phyloP scores from a whole-genome alignment of 2,329 filamentous ascomycete species.

The Trichoderma sp. region DNA sequence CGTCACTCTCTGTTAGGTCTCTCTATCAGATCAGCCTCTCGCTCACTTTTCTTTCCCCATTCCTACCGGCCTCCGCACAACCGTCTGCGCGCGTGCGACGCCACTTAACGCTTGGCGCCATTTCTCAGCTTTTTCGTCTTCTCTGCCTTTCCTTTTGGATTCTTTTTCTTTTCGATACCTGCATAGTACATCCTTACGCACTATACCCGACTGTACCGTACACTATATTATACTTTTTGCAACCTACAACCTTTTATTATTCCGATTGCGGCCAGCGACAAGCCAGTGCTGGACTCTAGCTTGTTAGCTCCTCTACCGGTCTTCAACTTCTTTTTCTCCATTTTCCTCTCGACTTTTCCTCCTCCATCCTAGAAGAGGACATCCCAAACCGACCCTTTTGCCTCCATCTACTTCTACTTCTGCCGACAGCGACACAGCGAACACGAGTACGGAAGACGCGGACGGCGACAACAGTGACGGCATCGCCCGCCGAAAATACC shows the following conservation, averaged over 20 bases:
- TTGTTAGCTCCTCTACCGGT: slow-evolving; percentile 3
- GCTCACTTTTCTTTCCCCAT: neutral
- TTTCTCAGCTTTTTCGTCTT: slow-evolving; percentile 1
- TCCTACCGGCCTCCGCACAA: slow-evolving; percentile 1
- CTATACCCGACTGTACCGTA: neutral
- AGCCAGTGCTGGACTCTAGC: slow-evolving; percentile 21
- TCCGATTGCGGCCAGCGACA: slow-evolving; percentile 17
- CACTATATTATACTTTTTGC: neutral
- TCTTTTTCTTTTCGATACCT: slow-evolving; percentile 16
- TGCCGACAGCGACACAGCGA: neutral
- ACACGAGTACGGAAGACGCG: neutral
- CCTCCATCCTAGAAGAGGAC: neutral
- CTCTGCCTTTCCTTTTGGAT: slow-evolving; percentile 14
- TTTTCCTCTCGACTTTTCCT: neutral
- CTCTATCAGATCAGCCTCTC: slow-evolving; percentile 14
- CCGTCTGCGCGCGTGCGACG: slow-evolving; percentile 11
- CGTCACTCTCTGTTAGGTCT: slow-evolving; percentile 5
- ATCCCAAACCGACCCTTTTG: neutral
- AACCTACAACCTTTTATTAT: slow-evolving; percentile 9
- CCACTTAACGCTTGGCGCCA: slow-evolving; percentile 16
- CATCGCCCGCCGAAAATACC: neutral
- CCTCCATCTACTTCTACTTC: neutral
- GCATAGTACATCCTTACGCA: slow-evolving; percentile 3
- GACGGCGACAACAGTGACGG: neutral
- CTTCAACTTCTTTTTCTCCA: neutral